Evolutionary conservation across 2,329 filamentous ascomycete genomes (phyloP), one percentile per base, ranked within the genome.

Genomic region (Fusarium devonianum): DNA sequence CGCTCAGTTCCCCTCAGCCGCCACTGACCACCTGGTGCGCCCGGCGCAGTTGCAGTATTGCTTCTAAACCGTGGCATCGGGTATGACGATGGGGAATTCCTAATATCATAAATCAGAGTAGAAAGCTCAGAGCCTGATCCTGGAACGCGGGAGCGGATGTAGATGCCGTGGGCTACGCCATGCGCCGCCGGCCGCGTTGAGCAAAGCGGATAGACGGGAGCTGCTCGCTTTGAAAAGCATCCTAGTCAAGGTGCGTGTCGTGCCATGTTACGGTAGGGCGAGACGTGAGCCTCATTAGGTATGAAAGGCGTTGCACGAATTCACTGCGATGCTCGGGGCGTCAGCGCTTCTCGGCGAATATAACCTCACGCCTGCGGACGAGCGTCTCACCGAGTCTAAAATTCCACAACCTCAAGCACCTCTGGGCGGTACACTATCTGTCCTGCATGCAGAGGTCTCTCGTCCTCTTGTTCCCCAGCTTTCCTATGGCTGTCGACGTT

Each of bases 271-370:
- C 50, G 25, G 25, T 44, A 36, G 17, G 34, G 32, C 55, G 38
- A 60, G 22, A 47, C 39, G 44, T 52, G 61, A 64, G 53, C 56
- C 57, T 60, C 58, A 49, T 60, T 54, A 23, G 51, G 51, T 58
- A 37, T 47, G 46, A 39, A 54, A 28, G 10, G 36, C 23, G 47
- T 46, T 29, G 43, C 45, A 51, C 42, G 19, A 35, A 39, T 25
- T 52, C 28, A 41, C 43, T 46, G 29, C 30, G 38, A 49, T 45
- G 22, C 38, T 51, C 34, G 40, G 49, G 53, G 22, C 48, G 21
- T 22, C 25, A 32, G 23, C 37, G 32, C 32, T 46, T 30, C 29
- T 33, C 17, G 48, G 41, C 56, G 48, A 39, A 50, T 64, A 63
- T 63, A 63, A 64, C 53, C 38, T 56, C 56, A 49, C 22, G 40